Base-by-base conservation (phyloP, 148 eudicot genomes). In the Pouteria glomerata region DNA sequence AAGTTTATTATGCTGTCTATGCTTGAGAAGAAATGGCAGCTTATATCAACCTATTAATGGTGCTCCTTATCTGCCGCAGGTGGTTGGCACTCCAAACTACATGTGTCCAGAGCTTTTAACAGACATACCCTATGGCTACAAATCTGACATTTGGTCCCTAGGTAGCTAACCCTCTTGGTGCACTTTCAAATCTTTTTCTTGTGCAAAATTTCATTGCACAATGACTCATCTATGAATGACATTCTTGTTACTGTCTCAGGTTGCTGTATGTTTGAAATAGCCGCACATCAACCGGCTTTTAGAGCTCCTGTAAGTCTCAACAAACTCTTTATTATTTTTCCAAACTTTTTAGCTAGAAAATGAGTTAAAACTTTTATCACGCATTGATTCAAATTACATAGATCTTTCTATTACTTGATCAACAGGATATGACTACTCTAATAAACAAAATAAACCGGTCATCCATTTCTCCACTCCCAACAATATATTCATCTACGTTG, bases 261-360 rank as follows among this genome's bases (percentile, higher is more conserved):
- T 51, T 91, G 97, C 60, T 91, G 93, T 68, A 86, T 88, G 84
- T 91, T 88, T 70, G 97, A 90, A 88, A 90, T 90, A 69, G 90
- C 85, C 76, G 96, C 93, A 37, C 91, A 88, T 76, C 96, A 90
- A 42, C 91, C 86, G 29, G 83, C 97, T 66, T 91, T 88, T 75
- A 82, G 70, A 81, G 97, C 97, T 72, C 75, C 90, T 55, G 97
- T 91, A 85, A 78, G 89, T 77, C 60, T 44, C 57, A 18, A 19
- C 44, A 4, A 4, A 24, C 26, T 27, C 11, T 27, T 57, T 27
- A 27, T 19, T 6, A 11, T 57, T 66, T 66, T 31, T 30, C 34
- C 69, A 4, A 11, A 30, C 12, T 23, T 37, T 41, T 41, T 39
- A 8, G 29, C 57, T 30, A 30, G 6, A 66, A 47, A 66, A 19